Conservation (phyloP, 306 rosid species). For the Heteromeles arbutifolia region DNA sequence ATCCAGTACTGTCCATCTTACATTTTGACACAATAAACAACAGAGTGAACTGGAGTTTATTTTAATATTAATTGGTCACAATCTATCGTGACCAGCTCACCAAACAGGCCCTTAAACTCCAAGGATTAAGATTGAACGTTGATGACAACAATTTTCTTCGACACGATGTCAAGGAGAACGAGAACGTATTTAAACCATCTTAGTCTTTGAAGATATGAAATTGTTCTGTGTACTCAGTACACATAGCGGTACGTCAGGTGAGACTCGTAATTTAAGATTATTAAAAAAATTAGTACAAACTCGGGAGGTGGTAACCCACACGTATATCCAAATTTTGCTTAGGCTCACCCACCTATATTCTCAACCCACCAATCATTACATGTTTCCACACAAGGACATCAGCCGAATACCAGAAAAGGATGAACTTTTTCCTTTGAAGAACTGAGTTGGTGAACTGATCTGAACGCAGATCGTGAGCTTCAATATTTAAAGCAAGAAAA, state of each 20-base stretch:
- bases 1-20: too few relatives aligned
- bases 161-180: too few relatives aligned
- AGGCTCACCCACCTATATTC: not conserved
- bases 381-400: not conserved
- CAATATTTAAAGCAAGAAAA: too few relatives aligned
- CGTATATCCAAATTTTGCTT: not conserved
- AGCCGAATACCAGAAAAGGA: not conserved
- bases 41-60: too few relatives aligned
- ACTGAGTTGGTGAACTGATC: not conserved
- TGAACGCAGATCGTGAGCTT: too few relatives aligned
- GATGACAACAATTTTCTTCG: not conserved
- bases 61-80: too few relatives aligned
- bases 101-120: too few relatives aligned
- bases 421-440: not conserved
- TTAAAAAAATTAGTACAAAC: not conserved
- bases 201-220: not conserved
- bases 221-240: not conserved
- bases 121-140: too few relatives aligned
- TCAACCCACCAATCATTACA: not conserved
- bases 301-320: not conserved
- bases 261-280: not conserved
- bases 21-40: too few relatives aligned
- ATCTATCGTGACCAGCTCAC: too few relatives aligned
- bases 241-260: not conserved
- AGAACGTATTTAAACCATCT: not conserved